A percentile compares a stretch with the other conserved stretches of the same genome.
Evolutionary conservation across 2,329 filamentous ascomycete genomes (phyloP).

Genomic region (Camptophora hylomeconis): DNA sequence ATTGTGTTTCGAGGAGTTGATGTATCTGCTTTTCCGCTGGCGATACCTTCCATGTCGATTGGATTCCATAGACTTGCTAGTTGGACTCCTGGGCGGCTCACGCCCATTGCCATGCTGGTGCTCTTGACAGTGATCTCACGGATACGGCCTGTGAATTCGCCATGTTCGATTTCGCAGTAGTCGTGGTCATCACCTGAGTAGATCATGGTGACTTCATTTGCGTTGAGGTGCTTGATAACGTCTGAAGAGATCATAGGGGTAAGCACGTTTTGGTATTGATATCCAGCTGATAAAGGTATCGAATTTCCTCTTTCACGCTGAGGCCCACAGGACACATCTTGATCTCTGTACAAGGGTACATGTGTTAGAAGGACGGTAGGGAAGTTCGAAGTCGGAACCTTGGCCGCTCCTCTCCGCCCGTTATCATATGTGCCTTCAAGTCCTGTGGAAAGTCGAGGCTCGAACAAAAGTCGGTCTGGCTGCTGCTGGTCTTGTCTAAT

Average conservation of each 20-base stretch:
- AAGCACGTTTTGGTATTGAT: conserved; percentile 95
- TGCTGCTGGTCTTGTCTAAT: conserved; percentile 1
- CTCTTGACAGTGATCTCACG: conserved; percentile 91
- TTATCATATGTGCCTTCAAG: neutral
- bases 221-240: conserved; percentile 61
- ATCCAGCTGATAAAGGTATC: conserved; percentile 63
- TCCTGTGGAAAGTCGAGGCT: neutral
- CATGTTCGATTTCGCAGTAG: conserved; percentile 83
- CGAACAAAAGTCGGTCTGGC: neutral
- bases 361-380: conserved; percentile 85
- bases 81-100: conserved; percentile 73
- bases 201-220: conserved; percentile 58
- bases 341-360: conserved; percentile 72
- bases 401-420: neutral
- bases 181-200: conserved; percentile 98
- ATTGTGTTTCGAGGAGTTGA: conserved; percentile 41
- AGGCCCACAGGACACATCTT: conserved; percentile 78
- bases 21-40: conserved; percentile 1
- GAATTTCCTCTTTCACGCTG: conserved; percentile 71
- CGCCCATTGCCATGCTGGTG: conserved; percentile 92
- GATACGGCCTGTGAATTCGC: conserved; percentile 47
- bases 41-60: conserved; percentile 42
- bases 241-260: conserved; percentile 61
- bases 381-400: conserved; percentile 29
- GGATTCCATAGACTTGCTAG: conserved; percentile 90